Percentiles rank a stretch among this genome's conserved stretches.
Evolutionary conservation across 768 basidiomycete genomes (phyloP).

Genomic region (Auricularia sp.): DNA sequence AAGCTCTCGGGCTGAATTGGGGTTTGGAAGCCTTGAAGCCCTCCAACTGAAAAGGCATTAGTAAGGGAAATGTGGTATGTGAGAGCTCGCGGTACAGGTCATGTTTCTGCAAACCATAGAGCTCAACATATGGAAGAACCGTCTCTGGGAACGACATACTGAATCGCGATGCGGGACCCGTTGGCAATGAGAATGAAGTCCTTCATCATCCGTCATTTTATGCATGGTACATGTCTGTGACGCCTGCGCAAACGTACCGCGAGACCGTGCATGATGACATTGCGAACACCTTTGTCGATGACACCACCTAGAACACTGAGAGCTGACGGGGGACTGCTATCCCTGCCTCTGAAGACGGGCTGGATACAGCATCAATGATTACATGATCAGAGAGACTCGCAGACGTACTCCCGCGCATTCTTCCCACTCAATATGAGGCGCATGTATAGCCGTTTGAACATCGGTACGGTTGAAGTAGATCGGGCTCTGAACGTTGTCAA

Average conservation of each 20-base stretch:
- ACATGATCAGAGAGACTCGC: conserved; percentile 24
- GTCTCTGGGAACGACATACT: conserved; percentile 28
- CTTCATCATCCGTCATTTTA: neutral
- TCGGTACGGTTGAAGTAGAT: conserved; percentile 62
- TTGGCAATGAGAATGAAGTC: conserved; percentile 68
- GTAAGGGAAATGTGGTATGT: neutral
- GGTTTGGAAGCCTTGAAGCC: conserved; percentile 62
- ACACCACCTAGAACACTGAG: conserved; percentile 61
- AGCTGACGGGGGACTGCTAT: conserved; percentile 49
- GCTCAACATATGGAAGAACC: conserved; percentile 17
- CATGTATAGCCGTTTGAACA: conserved; percentile 64
- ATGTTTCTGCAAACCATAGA: conserved; percentile 18
- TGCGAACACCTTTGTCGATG: conserved; percentile 62
- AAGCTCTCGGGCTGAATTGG: conserved; percentile 58
- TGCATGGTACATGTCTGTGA: too few relatives aligned
- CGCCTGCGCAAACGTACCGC: conserved; percentile 17
- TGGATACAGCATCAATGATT: neutral
- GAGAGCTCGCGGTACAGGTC: conserved; percentile 24
- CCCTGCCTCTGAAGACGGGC: conserved; percentile 19
- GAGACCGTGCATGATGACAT: conserved; percentile 61
- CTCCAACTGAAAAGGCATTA: conserved; percentile 36
- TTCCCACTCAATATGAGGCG: conserved; percentile 52
- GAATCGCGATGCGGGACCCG: conserved; percentile 57
- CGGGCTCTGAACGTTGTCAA: conserved; percentile 20
- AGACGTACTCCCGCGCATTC: conserved; percentile 58